phyloP scores from a whole-genome alignment of 805 yeast species.

The Cephaloascus albidus region DNA sequence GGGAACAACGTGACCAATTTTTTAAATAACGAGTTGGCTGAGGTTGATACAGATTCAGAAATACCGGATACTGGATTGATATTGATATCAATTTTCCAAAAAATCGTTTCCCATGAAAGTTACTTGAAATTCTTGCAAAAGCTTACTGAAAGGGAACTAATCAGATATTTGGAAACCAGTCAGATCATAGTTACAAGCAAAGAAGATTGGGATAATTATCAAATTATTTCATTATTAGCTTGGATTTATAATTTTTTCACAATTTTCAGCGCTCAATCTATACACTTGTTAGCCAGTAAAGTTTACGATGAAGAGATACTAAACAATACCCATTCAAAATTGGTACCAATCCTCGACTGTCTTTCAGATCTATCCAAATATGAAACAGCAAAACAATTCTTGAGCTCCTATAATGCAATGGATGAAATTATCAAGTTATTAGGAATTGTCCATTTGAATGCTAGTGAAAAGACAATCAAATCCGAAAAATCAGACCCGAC shows the following conservation, averaged over 20 bases:
- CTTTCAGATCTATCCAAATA: constrained; percentile 30
- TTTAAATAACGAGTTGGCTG: background rate
- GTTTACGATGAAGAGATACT: constrained; percentile 5
- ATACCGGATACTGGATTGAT: background rate
- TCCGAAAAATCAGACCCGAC: constrained; percentile 7
- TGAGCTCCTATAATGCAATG: constrained; percentile 29
- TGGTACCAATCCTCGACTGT: constrained; percentile 25
- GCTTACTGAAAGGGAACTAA: constrained; percentile 1
- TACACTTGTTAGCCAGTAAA: constrained; percentile 7
- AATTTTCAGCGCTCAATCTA: constrained; percentile 7
- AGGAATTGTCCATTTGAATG: constrained; percentile 28
- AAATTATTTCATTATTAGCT: constrained; percentile 25
- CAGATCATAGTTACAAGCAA: constrained; percentile 28
- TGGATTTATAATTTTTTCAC: constrained; percentile 28
- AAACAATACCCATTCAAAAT: constrained; percentile 7
- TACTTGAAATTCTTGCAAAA: constrained; percentile 14
- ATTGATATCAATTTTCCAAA: constrained; percentile 1
- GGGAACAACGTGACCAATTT: background rate
- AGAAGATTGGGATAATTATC: constrained; percentile 29
- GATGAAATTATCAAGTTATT: constrained; percentile 24
- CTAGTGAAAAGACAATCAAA: constrained; percentile 23
- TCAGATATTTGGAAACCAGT: constrained; percentile 12
- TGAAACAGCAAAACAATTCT: constrained; percentile 27
- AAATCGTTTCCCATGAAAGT: constrained; percentile 17
- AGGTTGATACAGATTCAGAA: background rate